phyloP scores from a whole-genome alignment of 768 basidiomycete genomes.

The Xerocomus potaroensis region DNA sequence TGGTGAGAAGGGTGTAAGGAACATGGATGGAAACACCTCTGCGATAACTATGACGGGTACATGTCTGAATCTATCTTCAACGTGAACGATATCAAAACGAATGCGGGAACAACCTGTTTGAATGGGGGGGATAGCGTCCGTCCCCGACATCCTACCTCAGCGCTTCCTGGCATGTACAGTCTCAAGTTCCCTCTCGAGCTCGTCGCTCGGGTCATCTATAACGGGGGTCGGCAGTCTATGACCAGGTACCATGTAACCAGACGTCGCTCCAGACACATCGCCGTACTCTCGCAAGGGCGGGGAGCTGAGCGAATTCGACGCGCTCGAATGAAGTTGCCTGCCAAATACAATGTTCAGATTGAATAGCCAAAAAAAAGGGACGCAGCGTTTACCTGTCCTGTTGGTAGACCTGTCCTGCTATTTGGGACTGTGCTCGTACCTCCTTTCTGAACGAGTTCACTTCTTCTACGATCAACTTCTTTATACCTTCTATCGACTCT shows the following conservation, averaged over 20 bases:
- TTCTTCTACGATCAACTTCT: constrained; percentile 89
- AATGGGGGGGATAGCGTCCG: too few species aligned
- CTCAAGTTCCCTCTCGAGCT: constrained; percentile 80
- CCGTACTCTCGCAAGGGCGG: constrained; percentile 66
- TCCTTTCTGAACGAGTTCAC: constrained; percentile 86
- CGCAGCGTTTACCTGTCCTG: constrained; percentile 63
- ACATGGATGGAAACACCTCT: too few species aligned
- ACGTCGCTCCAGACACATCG: constrained; percentile 63
- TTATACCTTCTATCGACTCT: constrained; percentile 97
- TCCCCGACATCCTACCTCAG: too few species aligned
- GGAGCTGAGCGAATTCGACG: constrained; percentile 76
- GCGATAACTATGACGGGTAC: too few species aligned
- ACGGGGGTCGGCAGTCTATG: constrained; percentile 60
- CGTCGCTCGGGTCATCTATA: constrained; percentile 82
- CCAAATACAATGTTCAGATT: background rate
- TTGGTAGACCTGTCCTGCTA: constrained; percentile 65
- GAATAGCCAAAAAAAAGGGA: background rate
- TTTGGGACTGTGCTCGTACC: constrained; percentile 79
- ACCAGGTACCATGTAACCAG: constrained; percentile 51
- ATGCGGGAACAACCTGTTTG: too few species aligned
- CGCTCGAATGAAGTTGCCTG: constrained; percentile 29
- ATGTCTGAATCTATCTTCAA: too few species aligned
- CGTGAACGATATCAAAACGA: too few species aligned
- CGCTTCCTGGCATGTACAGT: constrained; percentile 51
- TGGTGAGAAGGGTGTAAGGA: too few species aligned